Evolutionary conservation across 2,329 filamentous ascomycete species (phyloP), one percentile per base, ranked within the genome.

Genomic region (Neofusicoccum sp.): DNA sequence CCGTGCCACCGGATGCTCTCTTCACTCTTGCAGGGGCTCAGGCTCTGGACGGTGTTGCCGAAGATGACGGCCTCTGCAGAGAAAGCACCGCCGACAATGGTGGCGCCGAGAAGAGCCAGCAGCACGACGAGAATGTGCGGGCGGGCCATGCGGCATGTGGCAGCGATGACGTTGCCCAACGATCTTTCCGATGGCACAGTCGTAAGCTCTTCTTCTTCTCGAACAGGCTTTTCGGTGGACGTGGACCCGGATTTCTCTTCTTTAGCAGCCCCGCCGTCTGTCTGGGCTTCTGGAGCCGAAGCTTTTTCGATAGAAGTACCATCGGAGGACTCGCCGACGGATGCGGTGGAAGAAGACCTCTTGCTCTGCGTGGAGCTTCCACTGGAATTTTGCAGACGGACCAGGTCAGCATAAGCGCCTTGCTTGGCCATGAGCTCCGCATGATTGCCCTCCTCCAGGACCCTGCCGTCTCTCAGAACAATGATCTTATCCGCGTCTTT

Each of bases 11-110:
- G 76, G 49, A 88, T 86, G 9, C 76, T 78, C 4, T 76, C 74
- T 1, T 78, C 71, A 9, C 77, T 74, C 43, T 83, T 79, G 72
- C 85, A 88, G 1, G 83, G 80, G 63, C 80, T 85, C 41, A 89
- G 74, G 43, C 74, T 80, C n/a, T 83, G 83, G 48, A 89, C 80
- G 1, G 84, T 84, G 69, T 85, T 82, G 49, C 86, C 86, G 64
- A 89, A 87, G 44, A 89, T 83, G 4, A 87, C 75, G 16, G 83
- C 85, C 52, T 83, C 81, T 0, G 80, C 84, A 16, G 83, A 83
- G 70, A 85, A 88, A 1, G 85, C 82, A 11, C 80, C 81, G 6
- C 85, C 85, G 4, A 87, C 84, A 41, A 87, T 74, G 49, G 78
- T 73, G 0, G 84, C 79, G 4, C 80, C 81, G 7, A 84, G 73